Base-by-base conservation (phyloP, 176 grass and related monocot genomes). In the Hordeum marinum region DNA sequence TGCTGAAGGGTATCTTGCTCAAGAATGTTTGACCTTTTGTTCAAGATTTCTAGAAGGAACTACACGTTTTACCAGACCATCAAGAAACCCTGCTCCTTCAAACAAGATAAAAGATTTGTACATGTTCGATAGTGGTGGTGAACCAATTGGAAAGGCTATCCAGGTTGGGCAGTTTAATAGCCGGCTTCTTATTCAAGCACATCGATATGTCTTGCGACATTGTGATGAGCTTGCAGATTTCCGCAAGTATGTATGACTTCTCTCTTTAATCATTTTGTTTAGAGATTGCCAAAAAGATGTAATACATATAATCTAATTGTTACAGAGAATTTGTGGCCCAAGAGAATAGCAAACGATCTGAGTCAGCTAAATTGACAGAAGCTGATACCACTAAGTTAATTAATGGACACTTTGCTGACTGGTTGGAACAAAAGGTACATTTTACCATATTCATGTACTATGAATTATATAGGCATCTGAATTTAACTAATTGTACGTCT, bases 1-100 rank as follows among this genome's bases (percentile, higher is more conserved):
- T 67, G 68, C 68, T 20, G 55, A 87, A 66, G 85, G 39, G n/a
- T 87, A 87, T 40, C 13, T 67, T 23, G 58, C 14, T 35, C 18
- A 82, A 21, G 79, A 88, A 20, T 65, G 68, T 8, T n/a, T 83
- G 25, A 88, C 10, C 8, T 87, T 87, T 57, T 87, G 68, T 71
- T 71, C 68, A 14, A 41, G 68, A 71, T 71, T 71, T 71, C 37
- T 71, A 42, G 20, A 43, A 71, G 68, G 68, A 71, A 71, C 36
- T 42, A 71, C 68, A 43, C 20, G 68, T 13, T 71, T 71, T 42
- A 42, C 37, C 25, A 25, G 9, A 8, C 68, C 21, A 14, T 9
- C 39, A 43, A 72, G 68, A 72, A 43, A 43, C 11, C 39, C 21
- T 25, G 68, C 42, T 0, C 68, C 39, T 25, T 24, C 39, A 13